A percentile compares a stretch with the other conserved stretches of the same genome.
Conservation (phyloP, 1,284 basidiomycete species). For the Boletus sp. region DNA sequence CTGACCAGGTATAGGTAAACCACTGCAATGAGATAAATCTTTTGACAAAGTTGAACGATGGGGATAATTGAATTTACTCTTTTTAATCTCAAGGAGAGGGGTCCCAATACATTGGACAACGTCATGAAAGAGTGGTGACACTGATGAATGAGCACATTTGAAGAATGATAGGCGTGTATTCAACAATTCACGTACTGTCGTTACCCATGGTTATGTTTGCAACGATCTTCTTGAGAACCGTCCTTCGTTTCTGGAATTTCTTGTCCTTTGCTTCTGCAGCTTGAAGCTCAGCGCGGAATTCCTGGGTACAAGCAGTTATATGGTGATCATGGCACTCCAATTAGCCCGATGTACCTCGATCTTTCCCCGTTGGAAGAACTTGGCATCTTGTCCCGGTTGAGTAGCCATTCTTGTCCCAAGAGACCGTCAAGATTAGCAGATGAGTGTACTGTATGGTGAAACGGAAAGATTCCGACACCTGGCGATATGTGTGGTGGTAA, state of each 20-base stretch:
- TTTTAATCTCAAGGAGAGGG: conserved; percentile 94
- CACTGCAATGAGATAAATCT: conserved; percentile 50
- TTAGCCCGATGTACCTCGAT: conserved; percentile 65
- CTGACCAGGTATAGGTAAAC: conserved; percentile 91
- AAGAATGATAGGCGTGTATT: conserved; percentile 9
- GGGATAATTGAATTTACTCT: conserved; percentile 60
- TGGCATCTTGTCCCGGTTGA: conserved; percentile 77
- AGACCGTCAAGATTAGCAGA: conserved; percentile 2
- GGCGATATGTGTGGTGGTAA: background rate
- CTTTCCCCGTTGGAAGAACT: conserved; percentile 88
- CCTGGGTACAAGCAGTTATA: conserved; percentile 41
- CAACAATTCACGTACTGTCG: conserved; percentile 64
- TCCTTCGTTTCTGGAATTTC: conserved; percentile 87
- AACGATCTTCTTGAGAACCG: conserved; percentile 91
- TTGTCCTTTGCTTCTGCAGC: conserved; percentile 91
- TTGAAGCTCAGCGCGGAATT: conserved; percentile 84
- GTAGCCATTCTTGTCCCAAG: conserved; percentile 49
- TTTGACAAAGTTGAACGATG: background rate
- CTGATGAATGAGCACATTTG: conserved; percentile 40
- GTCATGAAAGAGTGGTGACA: conserved; percentile 90
- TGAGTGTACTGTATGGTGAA: conserved; percentile 1
- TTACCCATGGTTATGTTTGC: conserved; percentile 96
- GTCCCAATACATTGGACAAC: conserved; percentile 87
- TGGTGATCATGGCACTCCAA: conserved; percentile 7
- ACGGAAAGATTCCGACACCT: too few species aligned